Conservation (phyloP, 768 basidiomycete genomes). For the Amanita brunnescens region DNA sequence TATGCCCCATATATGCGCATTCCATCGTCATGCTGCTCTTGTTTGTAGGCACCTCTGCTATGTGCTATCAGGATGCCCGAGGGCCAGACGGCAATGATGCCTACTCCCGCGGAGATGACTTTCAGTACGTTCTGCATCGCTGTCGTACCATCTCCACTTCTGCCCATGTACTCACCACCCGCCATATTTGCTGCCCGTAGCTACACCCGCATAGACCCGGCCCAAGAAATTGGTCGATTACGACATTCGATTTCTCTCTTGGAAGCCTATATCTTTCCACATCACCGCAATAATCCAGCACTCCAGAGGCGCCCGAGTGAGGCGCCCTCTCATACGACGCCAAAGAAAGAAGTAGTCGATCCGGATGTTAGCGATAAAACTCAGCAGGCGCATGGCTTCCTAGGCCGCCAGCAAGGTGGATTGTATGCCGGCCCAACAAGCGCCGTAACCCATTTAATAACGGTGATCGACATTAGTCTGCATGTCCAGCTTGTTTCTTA, state of each 20-base stretch:
- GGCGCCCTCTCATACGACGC: slow-evolving; percentile 26
- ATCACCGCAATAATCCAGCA: slow-evolving; percentile 28
- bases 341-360: slow-evolving; percentile 48
- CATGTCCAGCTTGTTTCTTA: slow-evolving; percentile 11
- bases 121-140: slow-evolving; percentile 34
- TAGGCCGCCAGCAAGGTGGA: slow-evolving; percentile 60
- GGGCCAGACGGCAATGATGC: slow-evolving; percentile 50
- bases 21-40: slow-evolving; percentile 15
- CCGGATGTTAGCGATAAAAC: slow-evolving; percentile 37
- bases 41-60: slow-evolving; percentile 60
- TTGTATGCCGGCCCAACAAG: slow-evolving; percentile 78
- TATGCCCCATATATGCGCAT: slow-evolving; percentile 2
- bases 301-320: slow-evolving; percentile 28
- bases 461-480: slow-evolving; percentile 30
- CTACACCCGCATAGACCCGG: slow-evolving; percentile 48
- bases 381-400: slow-evolving; percentile 50
- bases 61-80: slow-evolving; percentile 71
- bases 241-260: slow-evolving; percentile 62
- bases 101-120: slow-evolving; percentile 50
- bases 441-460: slow-evolving; percentile 57
- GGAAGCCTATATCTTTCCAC: slow-evolving; percentile 49
- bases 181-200: slow-evolving; percentile 16
- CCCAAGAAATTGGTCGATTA: slow-evolving; percentile 57
- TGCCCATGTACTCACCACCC: slow-evolving; percentile 7
- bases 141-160: slow-evolving; percentile 10